Evolutionary conservation across 2,329 filamentous ascomycete species (phyloP), one percentile per base, ranked within the genome.

Genomic region (Pyricularia pennisetigena): DNA sequence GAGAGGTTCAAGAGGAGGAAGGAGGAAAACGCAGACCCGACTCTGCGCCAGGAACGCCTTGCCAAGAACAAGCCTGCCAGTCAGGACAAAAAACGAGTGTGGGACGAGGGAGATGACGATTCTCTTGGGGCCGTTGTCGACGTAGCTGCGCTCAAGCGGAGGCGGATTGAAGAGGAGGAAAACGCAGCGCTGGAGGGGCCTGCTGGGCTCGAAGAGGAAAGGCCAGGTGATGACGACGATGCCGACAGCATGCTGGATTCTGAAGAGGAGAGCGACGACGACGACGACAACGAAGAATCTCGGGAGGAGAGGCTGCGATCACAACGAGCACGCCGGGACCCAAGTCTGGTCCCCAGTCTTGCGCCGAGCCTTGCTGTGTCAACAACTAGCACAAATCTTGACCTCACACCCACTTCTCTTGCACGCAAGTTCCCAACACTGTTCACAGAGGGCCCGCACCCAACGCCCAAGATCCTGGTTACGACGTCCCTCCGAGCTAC

Each of bases 401-500:
- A 89, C 72, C 79, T 88, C 64, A 88, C 87, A 9, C 87, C 87
- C 1, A 79, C 85, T 30, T 85, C 85, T 8, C 80, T 89, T 54
- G 79, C 85, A 16, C 79, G 83, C 71, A 88, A 88, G 74, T 90
- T 90, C 73, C 86, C 87, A 30, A 82, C 83, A 1, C 82, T 90
- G 49, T 90, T 90, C 74, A 82, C 80, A 70, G 86, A 88, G 66
- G 77, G 84, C 72, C 86, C 83, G 41, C 86, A 82, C 65, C 85
- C 82, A 68, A 79, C 80, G 69, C 94, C 95, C 67, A 97, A 97
- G 79, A 88, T 98, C 71, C 88, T 99, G 57, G 86, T 99, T 75
- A 99, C 95, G 0, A 98, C 95, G 8, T 91, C 89, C 14, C 84
- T 97, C 74, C 94, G 97, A 80, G 93, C 91, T 14, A 94, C 90